These are phyloP conservation scores for Ambrosiella beaveri DNA, from an alignment of 2,329 filamentous ascomycete genomes.

Conservation along the genomic window DNA sequence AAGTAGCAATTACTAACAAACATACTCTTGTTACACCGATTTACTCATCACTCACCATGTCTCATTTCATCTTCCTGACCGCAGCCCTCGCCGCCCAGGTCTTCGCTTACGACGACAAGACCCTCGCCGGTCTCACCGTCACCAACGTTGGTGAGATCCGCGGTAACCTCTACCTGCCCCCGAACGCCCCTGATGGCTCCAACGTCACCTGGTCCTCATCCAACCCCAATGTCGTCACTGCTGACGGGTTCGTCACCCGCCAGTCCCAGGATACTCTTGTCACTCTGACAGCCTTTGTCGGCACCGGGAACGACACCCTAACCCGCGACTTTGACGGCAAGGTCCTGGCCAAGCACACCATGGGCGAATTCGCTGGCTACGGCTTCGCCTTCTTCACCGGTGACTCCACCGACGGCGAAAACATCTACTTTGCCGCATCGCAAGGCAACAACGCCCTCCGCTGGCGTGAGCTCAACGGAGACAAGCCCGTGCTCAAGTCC, in stretches of 20 bases:
- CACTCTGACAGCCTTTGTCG: slow-evolving; percentile 22
- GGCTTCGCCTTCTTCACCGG: slow-evolving; percentile 35
- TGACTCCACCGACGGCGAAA: slow-evolving; percentile 27
- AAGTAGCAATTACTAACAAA: too few relatives aligned
- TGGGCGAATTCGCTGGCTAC: slow-evolving; percentile 27
- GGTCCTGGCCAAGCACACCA: slow-evolving; percentile 19
- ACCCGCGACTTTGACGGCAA: slow-evolving; percentile 20
- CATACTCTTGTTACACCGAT: too few relatives aligned
- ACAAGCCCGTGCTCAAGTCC: slow-evolving; percentile 28
- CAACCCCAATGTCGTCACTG: slow-evolving; percentile 20
- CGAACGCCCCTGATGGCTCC: slow-evolving; percentile 17
- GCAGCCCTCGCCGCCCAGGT: slow-evolving; percentile 8
- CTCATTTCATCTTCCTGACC: slow-evolving; percentile 1
- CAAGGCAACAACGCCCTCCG: slow-evolving; percentile 33
- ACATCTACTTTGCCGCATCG: slow-evolving; percentile 34
- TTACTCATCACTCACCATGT: slow-evolving; percentile 2
- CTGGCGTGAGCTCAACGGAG: slow-evolving; percentile 33
- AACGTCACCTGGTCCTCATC: slow-evolving; percentile 23
- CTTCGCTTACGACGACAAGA: slow-evolving; percentile 9
- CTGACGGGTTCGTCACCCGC: slow-evolving; percentile 22
- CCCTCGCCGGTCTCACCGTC: slow-evolving; percentile 17
- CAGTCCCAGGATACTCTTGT: slow-evolving; percentile 18
- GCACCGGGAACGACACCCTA: slow-evolving; percentile 14
- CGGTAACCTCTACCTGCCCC: slow-evolving; percentile 23
- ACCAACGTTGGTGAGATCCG: slow-evolving; percentile 23